Conservation (phyloP, 257 asterid species). For the Oldenlandia corymbosa region DNA sequence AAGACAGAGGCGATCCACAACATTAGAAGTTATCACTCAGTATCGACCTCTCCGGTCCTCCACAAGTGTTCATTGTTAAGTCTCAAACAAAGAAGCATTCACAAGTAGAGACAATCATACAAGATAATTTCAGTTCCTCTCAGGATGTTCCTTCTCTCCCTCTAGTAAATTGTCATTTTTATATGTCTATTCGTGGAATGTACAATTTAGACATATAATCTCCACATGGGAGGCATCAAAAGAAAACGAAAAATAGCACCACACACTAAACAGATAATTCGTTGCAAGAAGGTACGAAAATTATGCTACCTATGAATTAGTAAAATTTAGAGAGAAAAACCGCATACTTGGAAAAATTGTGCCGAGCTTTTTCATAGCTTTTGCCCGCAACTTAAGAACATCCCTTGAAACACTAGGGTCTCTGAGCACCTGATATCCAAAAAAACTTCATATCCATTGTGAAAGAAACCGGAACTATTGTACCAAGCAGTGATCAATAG, state of each 20-base stretch:
- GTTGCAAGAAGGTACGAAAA: not conserved
- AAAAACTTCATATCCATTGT: not conserved
- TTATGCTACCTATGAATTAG: not conserved
- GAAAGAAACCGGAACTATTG: not conserved
- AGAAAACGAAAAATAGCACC: not conserved
- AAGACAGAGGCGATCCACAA: not conserved
- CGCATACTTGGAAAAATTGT: conserved; percentile 63
- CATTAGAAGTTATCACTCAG: not conserved
- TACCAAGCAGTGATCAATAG: not conserved
- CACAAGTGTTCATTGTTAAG: not conserved
- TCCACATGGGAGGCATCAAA: not conserved
- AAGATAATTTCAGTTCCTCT: not conserved
- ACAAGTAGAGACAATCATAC: not conserved
- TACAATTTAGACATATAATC: not conserved
- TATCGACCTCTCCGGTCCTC: not conserved
- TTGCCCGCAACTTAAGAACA: conserved; percentile 53
- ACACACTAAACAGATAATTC: not conserved
- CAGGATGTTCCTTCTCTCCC: not conserved
- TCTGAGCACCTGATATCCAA: conserved; percentile 52
- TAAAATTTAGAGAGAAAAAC: not conserved
- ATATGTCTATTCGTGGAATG: no score
- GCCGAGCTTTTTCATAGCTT: conserved; percentile 67
- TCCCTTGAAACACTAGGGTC: conserved; percentile 66
- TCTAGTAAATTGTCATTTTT: no score
- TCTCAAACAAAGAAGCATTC: not conserved